Percentiles rank a stretch among this genome's conserved stretches.
phyloP scores from a whole-genome alignment of 2,329 filamentous ascomycete species.

The Aspergillus novofumigatus region DNA sequence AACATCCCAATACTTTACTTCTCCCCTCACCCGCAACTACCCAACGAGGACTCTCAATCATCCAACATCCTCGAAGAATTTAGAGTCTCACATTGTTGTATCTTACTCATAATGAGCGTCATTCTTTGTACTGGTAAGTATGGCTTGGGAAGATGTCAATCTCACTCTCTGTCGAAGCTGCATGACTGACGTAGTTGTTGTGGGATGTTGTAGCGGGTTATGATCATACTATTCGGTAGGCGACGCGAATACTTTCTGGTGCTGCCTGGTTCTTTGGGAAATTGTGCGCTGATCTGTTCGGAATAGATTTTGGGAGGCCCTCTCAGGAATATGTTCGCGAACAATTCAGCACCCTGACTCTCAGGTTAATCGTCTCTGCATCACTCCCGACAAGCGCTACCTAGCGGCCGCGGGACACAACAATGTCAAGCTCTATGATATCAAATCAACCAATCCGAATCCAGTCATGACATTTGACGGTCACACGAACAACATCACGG shows the following conservation, averaged over 20 bases:
- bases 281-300: constrained; percentile 3
- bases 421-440: constrained; percentile 96
- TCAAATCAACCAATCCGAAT: constrained; percentile 96
- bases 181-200: not conserved
- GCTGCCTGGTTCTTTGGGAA: not conserved
- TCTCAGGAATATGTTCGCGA: constrained; percentile 94
- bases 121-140: constrained; percentile 62
- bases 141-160: not conserved
- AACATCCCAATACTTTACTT: not conserved
- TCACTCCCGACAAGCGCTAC: constrained; percentile 95
- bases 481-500: constrained; percentile 92
- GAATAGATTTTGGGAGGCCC: constrained; percentile 89
- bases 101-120: constrained; percentile 53
- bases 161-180: not conserved
- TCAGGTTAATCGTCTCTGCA: constrained; percentile 96
- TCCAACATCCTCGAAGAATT: constrained; percentile 3
- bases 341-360: constrained; percentile 98
- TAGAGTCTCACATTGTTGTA: not conserved
- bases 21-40: not conserved
- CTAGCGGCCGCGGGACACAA: constrained; percentile 77
- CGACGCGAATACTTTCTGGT: constrained; percentile 1
- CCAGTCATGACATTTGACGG: constrained; percentile 91
- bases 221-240: constrained; percentile 70
- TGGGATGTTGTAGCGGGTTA: constrained; percentile 55
- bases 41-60: not conserved